Conservation (phyloP, 2,329 filamentous ascomycete species). For the Colletotrichum somersetense region DNA sequence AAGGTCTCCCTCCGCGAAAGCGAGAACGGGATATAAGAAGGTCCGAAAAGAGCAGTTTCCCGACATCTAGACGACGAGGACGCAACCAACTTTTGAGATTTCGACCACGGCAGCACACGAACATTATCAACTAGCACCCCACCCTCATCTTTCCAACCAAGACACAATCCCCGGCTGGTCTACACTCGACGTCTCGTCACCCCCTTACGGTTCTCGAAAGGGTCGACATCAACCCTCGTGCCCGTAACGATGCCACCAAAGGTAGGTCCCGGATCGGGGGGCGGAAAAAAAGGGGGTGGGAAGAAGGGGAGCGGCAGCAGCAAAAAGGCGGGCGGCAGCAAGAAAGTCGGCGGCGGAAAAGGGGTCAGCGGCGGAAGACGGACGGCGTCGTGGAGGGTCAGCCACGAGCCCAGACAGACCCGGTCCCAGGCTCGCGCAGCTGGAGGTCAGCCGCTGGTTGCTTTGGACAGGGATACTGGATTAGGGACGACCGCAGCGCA, state of each 20-base stretch:
- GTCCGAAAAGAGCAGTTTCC: too few species aligned
- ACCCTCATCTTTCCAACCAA: too few species aligned
- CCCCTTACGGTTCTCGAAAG: too few species aligned
- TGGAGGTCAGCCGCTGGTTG: not conserved
- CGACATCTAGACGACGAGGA: not conserved
- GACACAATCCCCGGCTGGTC: too few species aligned
- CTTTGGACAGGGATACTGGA: not conserved
- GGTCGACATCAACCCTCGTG: not conserved
- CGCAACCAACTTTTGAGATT: not conserved
- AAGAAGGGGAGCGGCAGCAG: not conserved
- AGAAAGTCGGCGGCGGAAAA: not conserved
- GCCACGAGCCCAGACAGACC: not conserved
- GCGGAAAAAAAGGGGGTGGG: not conserved
- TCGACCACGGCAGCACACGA: not conserved
- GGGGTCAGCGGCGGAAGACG: not conserved
- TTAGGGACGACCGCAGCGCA: not conserved
- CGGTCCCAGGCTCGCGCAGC: not conserved
- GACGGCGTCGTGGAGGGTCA: not conserved
- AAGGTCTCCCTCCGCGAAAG: too few species aligned
- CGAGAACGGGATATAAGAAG: not conserved
- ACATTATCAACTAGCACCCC: not conserved
- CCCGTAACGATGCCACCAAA: not conserved
- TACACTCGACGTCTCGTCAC: not conserved
- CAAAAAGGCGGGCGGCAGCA: not conserved
- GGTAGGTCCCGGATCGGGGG: not conserved